Conservation (phyloP, 2,329 filamentous ascomycete species). For the Sporothrix luriei region DNA sequence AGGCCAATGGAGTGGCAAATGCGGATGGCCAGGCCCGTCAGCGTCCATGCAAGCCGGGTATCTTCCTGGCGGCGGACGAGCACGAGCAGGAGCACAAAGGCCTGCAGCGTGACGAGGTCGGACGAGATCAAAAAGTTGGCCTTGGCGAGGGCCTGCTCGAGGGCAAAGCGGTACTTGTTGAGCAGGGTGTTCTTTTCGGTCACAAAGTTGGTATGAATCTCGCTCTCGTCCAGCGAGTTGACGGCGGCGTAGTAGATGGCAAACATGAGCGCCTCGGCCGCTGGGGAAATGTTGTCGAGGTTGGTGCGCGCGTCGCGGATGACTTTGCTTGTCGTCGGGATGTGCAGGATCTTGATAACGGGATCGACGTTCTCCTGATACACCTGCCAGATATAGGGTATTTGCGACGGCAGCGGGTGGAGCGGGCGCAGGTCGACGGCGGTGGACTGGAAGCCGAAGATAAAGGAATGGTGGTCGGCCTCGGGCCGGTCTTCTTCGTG, state of each 20-base stretch:
- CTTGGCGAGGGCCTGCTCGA: constrained; percentile 63
- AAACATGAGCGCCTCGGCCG: constrained; percentile 65
- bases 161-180: constrained; percentile 55
- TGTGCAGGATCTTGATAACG: constrained; percentile 49
- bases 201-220: constrained; percentile 57
- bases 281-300: constrained; percentile 58
- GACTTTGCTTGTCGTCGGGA: constrained; percentile 49
- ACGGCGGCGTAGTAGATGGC: constrained; percentile 62
- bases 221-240: constrained; percentile 61
- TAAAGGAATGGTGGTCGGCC: constrained; percentile 68
- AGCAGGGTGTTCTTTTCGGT: constrained; percentile 51
- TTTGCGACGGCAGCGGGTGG: constrained; percentile 57
- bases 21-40: constrained; percentile 63
- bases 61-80: constrained; percentile 56
- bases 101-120: constrained; percentile 63
- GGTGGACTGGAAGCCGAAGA: constrained; percentile 73
- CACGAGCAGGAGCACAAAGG: constrained; percentile 61
- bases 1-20: constrained; percentile 59
- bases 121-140: constrained; percentile 63
- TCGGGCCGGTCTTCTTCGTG: constrained; percentile 44
- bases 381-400: constrained; percentile 56
- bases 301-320: constrained; percentile 56
- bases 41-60: constrained; percentile 61
- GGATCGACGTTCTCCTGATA: constrained; percentile 57
- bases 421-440: constrained; percentile 60